phyloP scores from a whole-genome alignment of 164 flowering plant genomes.

The Santalum album region DNA sequence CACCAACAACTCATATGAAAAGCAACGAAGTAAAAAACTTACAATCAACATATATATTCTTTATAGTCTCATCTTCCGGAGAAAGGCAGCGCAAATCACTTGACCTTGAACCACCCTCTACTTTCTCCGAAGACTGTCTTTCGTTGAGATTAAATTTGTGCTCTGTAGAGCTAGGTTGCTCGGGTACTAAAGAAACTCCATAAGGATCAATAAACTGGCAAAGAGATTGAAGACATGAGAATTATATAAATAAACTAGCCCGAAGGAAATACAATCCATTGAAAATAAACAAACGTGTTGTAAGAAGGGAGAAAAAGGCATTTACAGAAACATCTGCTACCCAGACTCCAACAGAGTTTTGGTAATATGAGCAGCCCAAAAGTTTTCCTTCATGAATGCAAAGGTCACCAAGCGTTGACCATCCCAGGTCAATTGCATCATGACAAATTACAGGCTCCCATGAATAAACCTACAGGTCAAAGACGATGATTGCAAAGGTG shows the following conservation, averaged over 20 bases:
- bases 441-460: conserved; percentile 91
- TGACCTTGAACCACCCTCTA: conserved; percentile 22
- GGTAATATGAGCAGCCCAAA: conserved; percentile 66
- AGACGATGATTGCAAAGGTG: no score
- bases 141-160: conserved; percentile 21
- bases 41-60: conserved; percentile 70
- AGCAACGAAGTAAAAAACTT: conserved; percentile 22
- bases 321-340: conserved; percentile 66
- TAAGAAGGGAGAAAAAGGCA: background rate
- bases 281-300: background rate
- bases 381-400: conserved; percentile 70
- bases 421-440: conserved; percentile 74
- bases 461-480: conserved; percentile 54
- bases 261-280: background rate
- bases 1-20: background rate
- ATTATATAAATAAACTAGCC: background rate
- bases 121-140: conserved; percentile 17
- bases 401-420: conserved; percentile 77
- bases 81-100: conserved; percentile 20
- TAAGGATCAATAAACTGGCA: conserved; percentile 57
- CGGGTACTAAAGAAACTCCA: conserved; percentile 29
- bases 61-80: conserved; percentile 47
- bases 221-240: background rate
- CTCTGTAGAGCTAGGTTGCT: conserved; percentile 20
- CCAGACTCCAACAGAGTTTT: conserved; percentile 76